These are phyloP conservation scores for Arthroderma sp. DNA, from an alignment of 2,329 filamentous ascomycete species.

Conservation along the genomic window DNA sequence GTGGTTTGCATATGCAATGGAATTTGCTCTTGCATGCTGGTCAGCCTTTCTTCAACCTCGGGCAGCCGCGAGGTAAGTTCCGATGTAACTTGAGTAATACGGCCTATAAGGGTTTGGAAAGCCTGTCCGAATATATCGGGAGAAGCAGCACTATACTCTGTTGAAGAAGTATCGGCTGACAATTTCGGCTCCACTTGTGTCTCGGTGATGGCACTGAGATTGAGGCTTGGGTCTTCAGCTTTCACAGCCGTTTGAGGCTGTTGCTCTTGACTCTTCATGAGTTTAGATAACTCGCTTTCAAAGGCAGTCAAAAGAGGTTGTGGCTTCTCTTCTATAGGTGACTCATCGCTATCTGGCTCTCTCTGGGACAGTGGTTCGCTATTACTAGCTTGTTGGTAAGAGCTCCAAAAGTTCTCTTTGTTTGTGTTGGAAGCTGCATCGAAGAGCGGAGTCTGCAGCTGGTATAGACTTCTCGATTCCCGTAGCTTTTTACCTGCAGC, in stretches of 20 bases:
- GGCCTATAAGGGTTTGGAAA: slow-evolving; percentile 22
- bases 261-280: slow-evolving; percentile 14
- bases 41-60: slow-evolving; percentile 25
- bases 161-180: background rate
- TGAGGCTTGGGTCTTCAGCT: background rate
- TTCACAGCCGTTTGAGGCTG: background rate
- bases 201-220: background rate
- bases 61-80: slow-evolving; percentile 25
- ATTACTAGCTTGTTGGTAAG: background rate
- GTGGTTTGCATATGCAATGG: slow-evolving; percentile 25
- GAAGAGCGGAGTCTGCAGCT: background rate
- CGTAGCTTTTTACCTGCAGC: slow-evolving; percentile 12
- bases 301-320: slow-evolving; percentile 27
- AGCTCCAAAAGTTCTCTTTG: background rate
- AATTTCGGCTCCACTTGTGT: slow-evolving; percentile 7
- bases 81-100: slow-evolving; percentile 23
- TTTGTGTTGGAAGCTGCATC: background rate
- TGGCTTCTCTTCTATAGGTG: slow-evolving; percentile 13
- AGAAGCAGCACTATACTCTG: background rate
- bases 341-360: slow-evolving; percentile 10
- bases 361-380: slow-evolving; percentile 4
- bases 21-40: slow-evolving; percentile 22
- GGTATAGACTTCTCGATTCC: background rate
- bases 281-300: slow-evolving; percentile 26
- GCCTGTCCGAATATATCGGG: slow-evolving; percentile 18